These are phyloP conservation scores for Coleophoma cylindrospora DNA, from an alignment of 2,329 filamentous ascomycete species.

Conservation along the genomic window DNA sequence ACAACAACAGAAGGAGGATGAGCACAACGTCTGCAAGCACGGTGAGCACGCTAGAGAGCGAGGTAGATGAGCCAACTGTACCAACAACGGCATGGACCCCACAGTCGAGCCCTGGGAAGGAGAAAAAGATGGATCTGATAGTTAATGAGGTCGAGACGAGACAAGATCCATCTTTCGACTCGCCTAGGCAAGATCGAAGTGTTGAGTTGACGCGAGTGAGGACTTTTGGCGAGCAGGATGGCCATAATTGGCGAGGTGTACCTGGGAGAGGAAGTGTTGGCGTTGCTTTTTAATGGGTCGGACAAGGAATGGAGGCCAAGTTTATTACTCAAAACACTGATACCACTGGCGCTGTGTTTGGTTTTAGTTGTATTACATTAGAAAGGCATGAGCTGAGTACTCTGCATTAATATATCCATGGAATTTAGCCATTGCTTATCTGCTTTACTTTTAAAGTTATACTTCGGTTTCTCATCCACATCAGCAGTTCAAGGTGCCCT, in stretches of 20 bases:
- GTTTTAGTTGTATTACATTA: no score
- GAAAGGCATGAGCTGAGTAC: no score
- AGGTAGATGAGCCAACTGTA: slow-evolving; percentile 34
- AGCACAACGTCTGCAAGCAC: slow-evolving; percentile 44
- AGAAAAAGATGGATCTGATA: slow-evolving; percentile 3
- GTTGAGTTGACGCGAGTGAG: slow-evolving; percentile 14
- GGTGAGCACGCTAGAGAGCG: slow-evolving; percentile 44
- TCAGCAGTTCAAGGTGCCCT: no score
- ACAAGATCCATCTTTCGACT: slow-evolving; percentile 27
- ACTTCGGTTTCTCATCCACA: no score
- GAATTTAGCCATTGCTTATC: no score
- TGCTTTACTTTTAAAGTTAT: no score
- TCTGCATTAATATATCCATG: no score
- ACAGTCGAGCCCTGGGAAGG: slow-evolving; percentile 21
- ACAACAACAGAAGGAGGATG: slow-evolving; percentile 24
- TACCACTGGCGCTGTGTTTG: no score
- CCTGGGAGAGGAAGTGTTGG: slow-evolving; percentile 34
- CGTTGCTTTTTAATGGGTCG: slow-evolving; percentile 35
- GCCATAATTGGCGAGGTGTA: slow-evolving; percentile 33
- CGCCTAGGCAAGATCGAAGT: slow-evolving; percentile 13
- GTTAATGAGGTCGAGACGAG: slow-evolving; percentile 1
- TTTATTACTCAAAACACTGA: no score
- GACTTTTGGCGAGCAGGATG: slow-evolving; percentile 18
- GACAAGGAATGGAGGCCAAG: no score
- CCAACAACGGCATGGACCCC: slow-evolving; percentile 43